These are phyloP conservation scores for Talaromyces trachyspermus DNA, from an alignment of 495 filamentous ascomycete genomes.

Conservation along the genomic window DNA sequence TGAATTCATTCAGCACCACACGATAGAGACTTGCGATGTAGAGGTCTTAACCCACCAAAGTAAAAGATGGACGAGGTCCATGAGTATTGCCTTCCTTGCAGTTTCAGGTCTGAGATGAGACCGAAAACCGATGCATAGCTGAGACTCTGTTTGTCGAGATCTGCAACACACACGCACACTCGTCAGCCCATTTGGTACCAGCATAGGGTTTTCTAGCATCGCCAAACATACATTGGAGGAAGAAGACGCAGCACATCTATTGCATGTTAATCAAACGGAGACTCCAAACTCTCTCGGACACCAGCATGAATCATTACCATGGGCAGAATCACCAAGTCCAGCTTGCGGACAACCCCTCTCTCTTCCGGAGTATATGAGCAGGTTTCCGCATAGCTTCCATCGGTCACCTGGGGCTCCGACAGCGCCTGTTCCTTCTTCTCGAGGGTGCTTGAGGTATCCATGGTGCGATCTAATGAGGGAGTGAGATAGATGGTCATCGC, in stretches of 20 bases:
- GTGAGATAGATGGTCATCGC: neutral
- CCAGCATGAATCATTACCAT: slow-evolving; percentile 24
- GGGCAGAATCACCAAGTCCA: slow-evolving; percentile 35
- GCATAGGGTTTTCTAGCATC: neutral
- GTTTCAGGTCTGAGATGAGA: slow-evolving; percentile 41
- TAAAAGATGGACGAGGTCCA: slow-evolving; percentile 46
- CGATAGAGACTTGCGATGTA: slow-evolving; percentile 12
- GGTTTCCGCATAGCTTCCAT: neutral
- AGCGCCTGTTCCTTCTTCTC: neutral
- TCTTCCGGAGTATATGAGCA: slow-evolving; percentile 27
- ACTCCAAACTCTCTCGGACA: slow-evolving; percentile 10
- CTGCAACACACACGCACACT: slow-evolving; percentile 37
- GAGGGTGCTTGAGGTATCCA: neutral
- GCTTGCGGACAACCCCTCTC: slow-evolving; percentile 37
- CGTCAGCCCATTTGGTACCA: neutral
- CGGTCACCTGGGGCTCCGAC: neutral
- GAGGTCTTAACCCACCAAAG: slow-evolving; percentile 15
- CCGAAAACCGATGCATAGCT: slow-evolving; percentile 51
- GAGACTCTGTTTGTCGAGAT: slow-evolving; percentile 51
- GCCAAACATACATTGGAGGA: slow-evolving; percentile 15
- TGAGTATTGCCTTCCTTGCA: slow-evolving; percentile 43
- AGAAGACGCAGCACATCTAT: slow-evolving; percentile 27
- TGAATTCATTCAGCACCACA: neutral
- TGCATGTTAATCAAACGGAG: neutral
- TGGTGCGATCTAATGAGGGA: neutral